These are phyloP conservation scores for Chenopodium berlandieri DNA, from an alignment of 148 eudicot genomes.

Conservation along the genomic window DNA sequence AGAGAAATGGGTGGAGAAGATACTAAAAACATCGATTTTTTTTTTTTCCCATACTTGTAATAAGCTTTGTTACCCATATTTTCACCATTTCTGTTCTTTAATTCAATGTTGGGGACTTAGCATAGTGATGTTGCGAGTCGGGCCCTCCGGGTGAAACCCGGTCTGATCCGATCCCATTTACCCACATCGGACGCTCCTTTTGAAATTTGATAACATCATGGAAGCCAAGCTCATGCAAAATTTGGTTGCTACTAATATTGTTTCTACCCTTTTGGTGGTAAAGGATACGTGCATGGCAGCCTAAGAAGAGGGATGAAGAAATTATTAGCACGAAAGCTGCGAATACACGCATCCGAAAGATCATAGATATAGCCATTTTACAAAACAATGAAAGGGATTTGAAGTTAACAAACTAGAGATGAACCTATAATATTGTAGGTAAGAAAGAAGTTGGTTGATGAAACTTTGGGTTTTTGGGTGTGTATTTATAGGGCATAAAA, in stretches of 20 bases:
- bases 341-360: neutral
- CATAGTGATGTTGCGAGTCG: slow-evolving; percentile 29
- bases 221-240: slow-evolving; percentile 35
- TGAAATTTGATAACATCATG: slow-evolving; percentile 31
- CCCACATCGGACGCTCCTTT: slow-evolving; percentile 20
- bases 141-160: slow-evolving; percentile 36
- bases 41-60: too few species aligned
- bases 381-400: neutral
- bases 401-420: neutral
- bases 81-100: neutral
- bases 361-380: slow-evolving; percentile 11
- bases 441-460: neutral
- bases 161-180: slow-evolving; percentile 26
- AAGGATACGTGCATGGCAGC: slow-evolving; percentile 35
- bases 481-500: slow-evolving; percentile 1
- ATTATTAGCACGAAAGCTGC: slow-evolving; percentile 15
- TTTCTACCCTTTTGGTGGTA: slow-evolving; percentile 2
- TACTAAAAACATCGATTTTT: too few species aligned
- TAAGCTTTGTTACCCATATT: neutral
- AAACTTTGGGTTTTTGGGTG: neutral
- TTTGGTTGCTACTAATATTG: slow-evolving; percentile 24
- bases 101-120: slow-evolving; percentile 18
- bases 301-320: slow-evolving; percentile 5
- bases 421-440: neutral
- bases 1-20: neutral